Evolutionary conservation across 2,329 filamentous ascomycete species (phyloP), one percentile per base, ranked within the genome.

Genomic region (Colletotrichum shisoi): DNA sequence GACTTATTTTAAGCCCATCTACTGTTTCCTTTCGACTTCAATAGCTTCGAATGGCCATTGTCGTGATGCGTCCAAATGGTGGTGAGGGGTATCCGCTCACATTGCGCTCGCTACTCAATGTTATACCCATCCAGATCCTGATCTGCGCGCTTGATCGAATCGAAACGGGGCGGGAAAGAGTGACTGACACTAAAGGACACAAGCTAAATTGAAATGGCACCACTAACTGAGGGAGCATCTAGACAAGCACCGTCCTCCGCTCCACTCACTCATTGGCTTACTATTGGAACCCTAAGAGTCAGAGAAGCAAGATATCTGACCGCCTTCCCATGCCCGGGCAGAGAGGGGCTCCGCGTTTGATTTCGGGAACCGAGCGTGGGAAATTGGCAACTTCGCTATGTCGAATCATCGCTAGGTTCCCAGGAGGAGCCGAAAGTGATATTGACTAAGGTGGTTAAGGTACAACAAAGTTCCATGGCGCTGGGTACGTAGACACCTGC

Each of bases 341-440:
- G 27, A 31, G 27, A 31, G 7, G 27, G 17, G 24, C 13, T n/a
- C 37, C 27, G 48, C 27, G 27, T n/a, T 45, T 12, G 21, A 8
- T 39, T 49, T 27, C 12, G 17, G 7, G 7, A 27, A 59, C 21
- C 34, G 19, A 45, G 19, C 19, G 17, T 59, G 52, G 44, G 42
- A 51, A 54, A 46, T 51, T 51, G 24, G 24, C 46, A 56, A 45
- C 46, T 19, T 64, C 59, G 65, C 72, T 78, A 94, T 94, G 91
- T 87, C 91, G 72, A 85, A 80, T 52, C 31, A 52, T 11, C 21
- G 27, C 24, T 7, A 54, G 34, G 13, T 4, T 4, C 39, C 13
- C 1, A 15, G 27, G n/a, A 40, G 24, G 19, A 21, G n/a, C 19
- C 37, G 37, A 37, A 37, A 56, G 52, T 31, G 42, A 56, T 37